Percentiles rank a stretch among this genome's conserved stretches.
Conservation (phyloP, 2,329 filamentous ascomycete genomes). For the Fonsecaea pugnacius region DNA sequence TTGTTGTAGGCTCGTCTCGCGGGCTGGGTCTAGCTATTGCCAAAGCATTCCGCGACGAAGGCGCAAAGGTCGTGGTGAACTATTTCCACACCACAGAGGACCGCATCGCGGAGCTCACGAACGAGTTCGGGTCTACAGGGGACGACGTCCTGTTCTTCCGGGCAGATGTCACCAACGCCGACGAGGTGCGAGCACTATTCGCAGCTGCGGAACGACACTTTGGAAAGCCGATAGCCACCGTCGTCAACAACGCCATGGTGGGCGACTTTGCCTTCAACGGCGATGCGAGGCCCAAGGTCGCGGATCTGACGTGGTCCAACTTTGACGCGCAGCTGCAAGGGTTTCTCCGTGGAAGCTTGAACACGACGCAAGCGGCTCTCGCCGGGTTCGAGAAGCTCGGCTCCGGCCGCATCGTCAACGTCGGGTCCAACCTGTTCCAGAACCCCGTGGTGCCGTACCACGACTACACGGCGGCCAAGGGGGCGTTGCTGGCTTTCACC, state of each 20-base stretch:
- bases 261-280: constrained; percentile 36
- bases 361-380: constrained; percentile 33
- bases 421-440: constrained; percentile 33
- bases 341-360: constrained; percentile 30
- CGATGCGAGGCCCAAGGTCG: constrained; percentile 28
- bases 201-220: constrained; percentile 22
- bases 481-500: constrained; percentile 32
- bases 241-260: constrained; percentile 35
- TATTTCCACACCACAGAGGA: constrained; percentile 23
- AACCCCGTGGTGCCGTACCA: constrained; percentile 36
- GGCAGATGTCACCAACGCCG: constrained; percentile 30
- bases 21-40: constrained; percentile 33
- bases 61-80: constrained; percentile 29
- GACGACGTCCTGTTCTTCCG: constrained; percentile 20
- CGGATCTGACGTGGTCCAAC: constrained; percentile 30
- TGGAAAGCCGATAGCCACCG: constrained; percentile 28
- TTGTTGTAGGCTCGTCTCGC: constrained; percentile 26
- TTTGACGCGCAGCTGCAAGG: constrained; percentile 31
- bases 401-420: constrained; percentile 34
- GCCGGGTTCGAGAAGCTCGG: constrained; percentile 29
- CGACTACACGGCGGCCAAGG: constrained; percentile 35
- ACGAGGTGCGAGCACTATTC: constrained; percentile 28
- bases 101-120: constrained; percentile 15
- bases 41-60: constrained; percentile 26
- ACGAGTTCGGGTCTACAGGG: constrained; percentile 10